A percentile compares a stretch with the other conserved stretches of the same genome.
Conservation (phyloP, 2,329 filamentous ascomycete species). For the Podosphaera xanthii region DNA sequence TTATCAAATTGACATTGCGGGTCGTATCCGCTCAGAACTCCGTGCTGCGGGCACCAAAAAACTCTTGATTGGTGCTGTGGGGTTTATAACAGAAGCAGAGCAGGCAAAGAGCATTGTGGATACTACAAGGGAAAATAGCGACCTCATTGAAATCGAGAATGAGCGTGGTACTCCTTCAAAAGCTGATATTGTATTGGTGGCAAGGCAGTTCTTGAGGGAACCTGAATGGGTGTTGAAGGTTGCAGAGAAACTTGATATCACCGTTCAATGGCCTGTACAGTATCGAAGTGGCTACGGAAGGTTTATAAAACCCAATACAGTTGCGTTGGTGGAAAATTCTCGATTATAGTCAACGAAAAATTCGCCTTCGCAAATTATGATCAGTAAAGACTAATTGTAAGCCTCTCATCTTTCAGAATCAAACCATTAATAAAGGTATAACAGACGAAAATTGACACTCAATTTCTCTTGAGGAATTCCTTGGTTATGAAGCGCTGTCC, state of each 20-base stretch:
- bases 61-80: conserved; percentile 52
- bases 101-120: conserved; percentile 31
- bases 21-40: conserved; percentile 45
- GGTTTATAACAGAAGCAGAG: conserved; percentile 45
- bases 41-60: conserved; percentile 22
- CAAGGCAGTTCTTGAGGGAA: conserved; percentile 57
- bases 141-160: conserved; percentile 18
- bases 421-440: too few relatives aligned
- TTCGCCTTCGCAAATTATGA: too few relatives aligned
- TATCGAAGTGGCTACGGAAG: background rate
- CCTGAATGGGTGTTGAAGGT: conserved; percentile 54
- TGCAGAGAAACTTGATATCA: conserved; percentile 48
- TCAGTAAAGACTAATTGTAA: too few relatives aligned
- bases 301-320: too few relatives aligned
- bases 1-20: conserved; percentile 56
- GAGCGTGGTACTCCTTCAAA: conserved; percentile 15
- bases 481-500: too few relatives aligned
- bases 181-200: conserved; percentile 52
- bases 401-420: too few relatives aligned
- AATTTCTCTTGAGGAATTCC: too few relatives aligned
- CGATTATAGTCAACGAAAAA: too few relatives aligned
- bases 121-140: conserved; percentile 18
- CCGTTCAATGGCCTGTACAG: conserved; percentile 37
- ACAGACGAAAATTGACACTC: too few relatives aligned
- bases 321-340: too few relatives aligned